A percentile compares a stretch with the other conserved stretches of the same genome.
Conservation (phyloP, 2,329 filamentous ascomycete species). For the Sarocladiaceae sp. region DNA sequence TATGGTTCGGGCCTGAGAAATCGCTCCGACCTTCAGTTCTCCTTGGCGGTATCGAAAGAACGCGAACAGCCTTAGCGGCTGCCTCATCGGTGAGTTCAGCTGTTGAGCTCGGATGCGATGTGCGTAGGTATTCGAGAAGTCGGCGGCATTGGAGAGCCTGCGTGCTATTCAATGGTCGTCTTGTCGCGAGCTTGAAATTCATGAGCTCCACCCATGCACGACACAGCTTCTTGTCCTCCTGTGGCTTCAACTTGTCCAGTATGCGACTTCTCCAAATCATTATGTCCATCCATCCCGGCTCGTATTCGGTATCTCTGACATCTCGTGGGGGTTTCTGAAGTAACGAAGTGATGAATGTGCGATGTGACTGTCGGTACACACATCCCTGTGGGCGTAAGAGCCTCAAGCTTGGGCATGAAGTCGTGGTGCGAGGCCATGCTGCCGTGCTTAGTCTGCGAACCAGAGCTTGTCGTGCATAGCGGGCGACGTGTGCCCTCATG, state of each 20-base stretch:
- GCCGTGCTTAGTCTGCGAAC: conserved; percentile 28
- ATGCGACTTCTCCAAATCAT: conserved; percentile 62
- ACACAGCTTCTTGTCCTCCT: conserved; percentile 57
- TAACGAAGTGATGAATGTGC: conserved; percentile 56
- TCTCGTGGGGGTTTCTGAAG: conserved; percentile 56
- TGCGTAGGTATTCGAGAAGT: conserved; percentile 57
- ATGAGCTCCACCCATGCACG: conserved; percentile 65
- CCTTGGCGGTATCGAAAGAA: conserved; percentile 28
- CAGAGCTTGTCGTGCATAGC: conserved; percentile 38
- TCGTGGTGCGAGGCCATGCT: conserved; percentile 28
- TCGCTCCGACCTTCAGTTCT: conserved; percentile 37
- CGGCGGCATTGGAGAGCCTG: conserved; percentile 55
- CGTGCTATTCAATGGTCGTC: conserved; percentile 54
- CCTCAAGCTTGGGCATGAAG: conserved; percentile 20
- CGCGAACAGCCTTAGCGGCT: conserved; percentile 39
- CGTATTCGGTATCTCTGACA: conserved; percentile 58
- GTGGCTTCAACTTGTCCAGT: conserved; percentile 60
- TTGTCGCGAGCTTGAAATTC: conserved; percentile 43
- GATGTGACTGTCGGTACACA: conserved; percentile 19
- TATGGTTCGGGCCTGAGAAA: conserved; percentile 30
- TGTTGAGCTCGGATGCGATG: too few species aligned
- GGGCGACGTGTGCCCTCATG: conserved; percentile 42
- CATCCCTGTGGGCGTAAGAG: conserved; percentile 9
- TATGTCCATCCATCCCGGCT: conserved; percentile 69
- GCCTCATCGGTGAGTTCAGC: conserved; percentile 33